phyloP scores from a whole-genome alignment of 75 land plant species.

The Larix kaempferi region DNA sequence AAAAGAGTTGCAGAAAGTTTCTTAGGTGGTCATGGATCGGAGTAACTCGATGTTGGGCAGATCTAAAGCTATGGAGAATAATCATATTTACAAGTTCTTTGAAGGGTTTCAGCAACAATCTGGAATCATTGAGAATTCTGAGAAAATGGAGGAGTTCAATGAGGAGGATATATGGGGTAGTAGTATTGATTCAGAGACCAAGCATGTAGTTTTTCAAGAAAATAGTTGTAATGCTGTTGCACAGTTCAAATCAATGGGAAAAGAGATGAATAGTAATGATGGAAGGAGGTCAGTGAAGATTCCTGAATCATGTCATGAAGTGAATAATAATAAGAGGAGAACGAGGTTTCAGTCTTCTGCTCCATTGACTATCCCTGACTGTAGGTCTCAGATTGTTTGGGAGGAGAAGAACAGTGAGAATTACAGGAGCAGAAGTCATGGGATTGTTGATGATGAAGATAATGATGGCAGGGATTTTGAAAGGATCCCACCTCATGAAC shows the following conservation, averaged over 20 bases:
- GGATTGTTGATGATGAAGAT: background rate
- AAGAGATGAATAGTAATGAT: background rate
- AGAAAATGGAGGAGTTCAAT: background rate
- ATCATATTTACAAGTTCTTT: background rate
- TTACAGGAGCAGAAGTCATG: background rate
- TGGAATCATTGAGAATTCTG: background rate
- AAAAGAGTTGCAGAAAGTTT: no score
- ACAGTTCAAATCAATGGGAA: background rate
- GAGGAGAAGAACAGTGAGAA: background rate
- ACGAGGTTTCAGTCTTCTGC: constrained; percentile 37
- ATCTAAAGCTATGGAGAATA: no score
- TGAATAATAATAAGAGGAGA: background rate
- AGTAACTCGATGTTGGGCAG: no score
- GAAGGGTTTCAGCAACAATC: background rate
- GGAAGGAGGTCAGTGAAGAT: background rate
- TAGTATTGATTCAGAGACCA: background rate
- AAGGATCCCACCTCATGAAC: constrained; percentile 73
- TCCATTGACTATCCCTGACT: constrained; percentile 68
- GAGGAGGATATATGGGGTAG: constrained; percentile 10
- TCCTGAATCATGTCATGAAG: background rate
- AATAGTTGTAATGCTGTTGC: background rate
- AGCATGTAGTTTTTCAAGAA: background rate
- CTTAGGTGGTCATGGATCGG: no score
- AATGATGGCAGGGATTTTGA: constrained; percentile 23
- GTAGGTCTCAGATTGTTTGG: constrained; percentile 42